Evolutionary conservation across 148 eudicot species (phyloP).

Genomic region (Talinum fruticosum): DNA sequence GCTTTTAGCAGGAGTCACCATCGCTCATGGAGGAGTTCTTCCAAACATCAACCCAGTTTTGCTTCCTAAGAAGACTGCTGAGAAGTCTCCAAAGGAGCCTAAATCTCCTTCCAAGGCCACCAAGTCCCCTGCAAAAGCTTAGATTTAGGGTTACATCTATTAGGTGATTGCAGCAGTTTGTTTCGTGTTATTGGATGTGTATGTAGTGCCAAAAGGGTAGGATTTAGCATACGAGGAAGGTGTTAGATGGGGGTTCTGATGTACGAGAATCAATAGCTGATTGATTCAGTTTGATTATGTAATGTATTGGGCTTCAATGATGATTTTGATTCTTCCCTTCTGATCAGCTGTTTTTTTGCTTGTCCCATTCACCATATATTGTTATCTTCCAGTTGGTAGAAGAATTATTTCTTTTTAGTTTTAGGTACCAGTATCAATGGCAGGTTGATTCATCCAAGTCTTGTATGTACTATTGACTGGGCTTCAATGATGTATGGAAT

Average conservation of each 20-base stretch:
- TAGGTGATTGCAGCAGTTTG: neutral
- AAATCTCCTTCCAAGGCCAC: neutral
- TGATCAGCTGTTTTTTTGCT: no score
- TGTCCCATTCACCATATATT: no score
- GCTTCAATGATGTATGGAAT: no score
- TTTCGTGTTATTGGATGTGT: neutral
- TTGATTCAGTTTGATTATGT: neutral
- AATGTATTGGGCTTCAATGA: neutral
- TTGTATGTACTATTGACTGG: no score
- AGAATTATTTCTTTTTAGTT: no score
- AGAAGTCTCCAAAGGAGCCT: neutral
- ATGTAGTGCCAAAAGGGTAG: neutral
- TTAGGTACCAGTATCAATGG: no score
- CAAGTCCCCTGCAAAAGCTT: neutral
- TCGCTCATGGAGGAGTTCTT: slow-evolving; percentile 5
- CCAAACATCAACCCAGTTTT: neutral
- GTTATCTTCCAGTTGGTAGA: no score
- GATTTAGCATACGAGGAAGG: neutral
- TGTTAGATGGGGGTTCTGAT: neutral
- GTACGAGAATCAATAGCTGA: neutral
- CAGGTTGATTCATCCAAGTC: no score
- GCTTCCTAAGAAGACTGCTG: neutral
- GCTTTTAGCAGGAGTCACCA: neutral
- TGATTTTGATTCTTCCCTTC: neutral
- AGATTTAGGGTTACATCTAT: neutral